Conservation (phyloP, 805 yeast species). For the Yamadazyma insecticola region DNA sequence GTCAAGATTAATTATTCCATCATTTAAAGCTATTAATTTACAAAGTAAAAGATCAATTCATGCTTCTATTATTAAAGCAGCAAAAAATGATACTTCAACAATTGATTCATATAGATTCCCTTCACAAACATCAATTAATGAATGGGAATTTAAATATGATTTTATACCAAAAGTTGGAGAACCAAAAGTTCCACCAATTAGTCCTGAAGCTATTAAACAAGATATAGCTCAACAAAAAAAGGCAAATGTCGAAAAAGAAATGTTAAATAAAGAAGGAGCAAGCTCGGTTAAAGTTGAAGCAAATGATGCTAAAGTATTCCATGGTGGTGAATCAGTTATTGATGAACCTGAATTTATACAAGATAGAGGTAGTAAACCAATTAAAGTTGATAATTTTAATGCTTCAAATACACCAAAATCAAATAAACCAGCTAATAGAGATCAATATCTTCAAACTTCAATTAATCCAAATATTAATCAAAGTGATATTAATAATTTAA, state of each 20-base stretch:
- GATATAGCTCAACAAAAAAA: conserved; percentile 43
- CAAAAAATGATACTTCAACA: conserved; percentile 55
- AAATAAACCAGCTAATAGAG: conserved; percentile 32
- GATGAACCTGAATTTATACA: conserved; percentile 36
- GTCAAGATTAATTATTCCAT: too few species aligned
- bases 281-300: conserved; percentile 42
- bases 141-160: conserved; percentile 49
- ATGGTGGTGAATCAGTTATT: conserved; percentile 38
- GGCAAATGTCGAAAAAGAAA: conserved; percentile 32
- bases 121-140: conserved; percentile 39
- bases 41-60: conserved; percentile 5
- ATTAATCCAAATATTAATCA: conserved; percentile 38
- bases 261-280: conserved; percentile 28
- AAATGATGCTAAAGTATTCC: conserved; percentile 35
- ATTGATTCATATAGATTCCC: conserved; percentile 56
- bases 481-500: conserved; percentile 30
- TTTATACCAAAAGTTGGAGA: conserved; percentile 37
- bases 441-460: conserved; percentile 37
- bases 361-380: conserved; percentile 34
- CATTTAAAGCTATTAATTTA: too few species aligned
- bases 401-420: conserved; percentile 10
- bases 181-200: conserved; percentile 42
- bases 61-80: too few species aligned
- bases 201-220: conserved; percentile 46
- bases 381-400: conserved; percentile 20